Evolutionary conservation across 352 stramenopile species (phyloP).

Genomic region (Globisporangium megalacanthum): DNA sequence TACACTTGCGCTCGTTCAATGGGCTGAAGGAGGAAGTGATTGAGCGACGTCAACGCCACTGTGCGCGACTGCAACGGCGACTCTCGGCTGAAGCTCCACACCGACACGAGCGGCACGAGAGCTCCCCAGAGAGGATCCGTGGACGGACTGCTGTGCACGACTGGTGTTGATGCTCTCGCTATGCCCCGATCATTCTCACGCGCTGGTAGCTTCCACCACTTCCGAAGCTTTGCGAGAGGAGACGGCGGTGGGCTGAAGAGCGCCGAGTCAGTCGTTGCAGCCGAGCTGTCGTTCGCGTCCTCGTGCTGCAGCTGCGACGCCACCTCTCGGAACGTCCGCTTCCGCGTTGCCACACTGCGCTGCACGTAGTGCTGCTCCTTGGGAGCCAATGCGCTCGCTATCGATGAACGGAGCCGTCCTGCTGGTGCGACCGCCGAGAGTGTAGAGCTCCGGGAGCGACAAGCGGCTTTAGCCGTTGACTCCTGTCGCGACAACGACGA

Average conservation of each 20-base stretch:
- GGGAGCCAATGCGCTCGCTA: not conserved
- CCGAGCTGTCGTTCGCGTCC: conserved; percentile 8
- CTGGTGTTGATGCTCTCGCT: not conserved
- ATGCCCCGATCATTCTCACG: not conserved
- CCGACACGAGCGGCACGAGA: conserved; percentile 1
- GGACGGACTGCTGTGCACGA: not conserved
- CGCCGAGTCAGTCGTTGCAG: not conserved
- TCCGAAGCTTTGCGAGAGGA: not conserved
- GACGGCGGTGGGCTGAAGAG: not conserved
- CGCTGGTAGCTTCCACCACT: not conserved
- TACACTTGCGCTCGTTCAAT: conserved; percentile 26
- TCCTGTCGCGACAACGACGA: not conserved
- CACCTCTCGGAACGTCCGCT: conserved; percentile 13
- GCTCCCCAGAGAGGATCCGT: not conserved
- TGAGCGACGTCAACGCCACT: conserved; percentile 19
- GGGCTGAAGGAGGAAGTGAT: conserved; percentile 31
- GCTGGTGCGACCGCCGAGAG: not conserved
- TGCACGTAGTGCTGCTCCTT: too few relatives aligned
- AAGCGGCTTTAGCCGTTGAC: not conserved
- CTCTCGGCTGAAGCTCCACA: conserved; percentile 1
- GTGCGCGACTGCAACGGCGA: conserved; percentile 16
- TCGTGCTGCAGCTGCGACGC: conserved; percentile 17
- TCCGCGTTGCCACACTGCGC: not conserved
- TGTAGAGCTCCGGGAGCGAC: not conserved
- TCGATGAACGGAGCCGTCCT: too few relatives aligned